Evolutionary conservation across 371 early-diverging fungal genomes (phyloP), one percentile per base, ranked within the genome.

Genomic region (Mucor racemosus): DNA sequence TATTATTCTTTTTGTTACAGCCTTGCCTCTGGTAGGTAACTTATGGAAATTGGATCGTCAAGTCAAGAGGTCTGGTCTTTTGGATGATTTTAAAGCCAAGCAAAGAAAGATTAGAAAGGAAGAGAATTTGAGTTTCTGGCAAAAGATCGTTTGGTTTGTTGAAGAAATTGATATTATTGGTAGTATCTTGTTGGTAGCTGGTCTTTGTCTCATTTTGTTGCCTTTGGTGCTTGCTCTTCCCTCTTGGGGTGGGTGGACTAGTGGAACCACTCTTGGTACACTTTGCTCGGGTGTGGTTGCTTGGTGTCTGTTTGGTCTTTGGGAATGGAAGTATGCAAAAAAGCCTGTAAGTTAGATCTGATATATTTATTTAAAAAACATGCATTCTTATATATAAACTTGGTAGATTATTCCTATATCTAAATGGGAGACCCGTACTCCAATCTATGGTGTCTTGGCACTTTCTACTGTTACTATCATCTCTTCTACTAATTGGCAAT

Each of bases 161-260:
- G 65, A 66, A 33, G 81, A 83, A 66, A 75, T 81, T 35, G 85
- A 85, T 66, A 64, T 77, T n/a, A 34, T 82, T 33, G 85, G 85
- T 7, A 75, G 77, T 35, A 5, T 79, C 1, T 66, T 85, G 34
- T 62, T 85, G 53, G 71, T 81, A 14, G 68, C 71, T n/a, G 77
- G 74, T 33, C 72, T 85, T 61, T 70, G 67, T 38, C 53, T 81
- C 46, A 68, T 81, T 9, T 50, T 85, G 6, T 64, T 85, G 60
- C 85, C 85, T 26, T 64, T 82, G 17, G 78, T 80, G 0, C 69
- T 85, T 34, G 81, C 81, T 21, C 58, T 60, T 17, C 63, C 76
- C 17, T 71, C 42, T 14, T 78, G 78, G 67, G 80, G 78, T 17
- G 83, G 83, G 33, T 85, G 85, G 85, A 9, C 39, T 2, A 68